These are phyloP conservation scores for Bimuria novae-zelandiae DNA, from an alignment of 2,329 filamentous ascomycete genomes.

Conservation along the genomic window DNA sequence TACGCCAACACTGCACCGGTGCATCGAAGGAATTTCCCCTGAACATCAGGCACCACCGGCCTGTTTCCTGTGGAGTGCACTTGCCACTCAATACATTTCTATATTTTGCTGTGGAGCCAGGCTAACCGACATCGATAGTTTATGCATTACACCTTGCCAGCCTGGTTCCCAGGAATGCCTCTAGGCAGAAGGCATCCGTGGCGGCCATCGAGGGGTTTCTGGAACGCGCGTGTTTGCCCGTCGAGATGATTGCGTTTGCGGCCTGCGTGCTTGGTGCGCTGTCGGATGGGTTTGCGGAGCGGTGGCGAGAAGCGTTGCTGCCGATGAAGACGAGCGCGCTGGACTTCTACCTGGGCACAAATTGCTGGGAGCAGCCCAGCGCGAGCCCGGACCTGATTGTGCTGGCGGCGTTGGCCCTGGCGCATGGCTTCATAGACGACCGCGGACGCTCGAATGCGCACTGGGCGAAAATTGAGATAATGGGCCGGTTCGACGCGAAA, in stretches of 20 bases:
- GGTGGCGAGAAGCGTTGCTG: constrained; percentile 34
- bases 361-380: constrained; percentile 19
- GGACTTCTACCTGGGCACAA: constrained; percentile 20
- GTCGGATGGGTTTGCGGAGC: constrained; percentile 36
- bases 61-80: not conserved
- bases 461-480: constrained; percentile 39
- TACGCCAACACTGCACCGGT: not conserved
- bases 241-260: constrained; percentile 44
- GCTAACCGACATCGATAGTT: constrained; percentile 34
- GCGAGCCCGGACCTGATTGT: constrained; percentile 41
- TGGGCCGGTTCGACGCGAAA: constrained; percentile 27
- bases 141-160: constrained; percentile 42
- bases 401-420: constrained; percentile 42
- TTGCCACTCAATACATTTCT: constrained; percentile 18
- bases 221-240: constrained; percentile 36
- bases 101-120: constrained; percentile 15
- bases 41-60: constrained; percentile 6
- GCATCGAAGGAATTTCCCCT: constrained; percentile 3
- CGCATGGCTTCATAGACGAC: constrained; percentile 43
- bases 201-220: constrained; percentile 36
- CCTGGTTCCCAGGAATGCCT: constrained; percentile 42
- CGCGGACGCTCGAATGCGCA: constrained; percentile 32
- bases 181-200: constrained; percentile 31
- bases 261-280: constrained; percentile 46
- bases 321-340: constrained; percentile 21